Evolutionary conservation across 306 rosid genomes (phyloP).

Genomic region (Casuarina glauca): DNA sequence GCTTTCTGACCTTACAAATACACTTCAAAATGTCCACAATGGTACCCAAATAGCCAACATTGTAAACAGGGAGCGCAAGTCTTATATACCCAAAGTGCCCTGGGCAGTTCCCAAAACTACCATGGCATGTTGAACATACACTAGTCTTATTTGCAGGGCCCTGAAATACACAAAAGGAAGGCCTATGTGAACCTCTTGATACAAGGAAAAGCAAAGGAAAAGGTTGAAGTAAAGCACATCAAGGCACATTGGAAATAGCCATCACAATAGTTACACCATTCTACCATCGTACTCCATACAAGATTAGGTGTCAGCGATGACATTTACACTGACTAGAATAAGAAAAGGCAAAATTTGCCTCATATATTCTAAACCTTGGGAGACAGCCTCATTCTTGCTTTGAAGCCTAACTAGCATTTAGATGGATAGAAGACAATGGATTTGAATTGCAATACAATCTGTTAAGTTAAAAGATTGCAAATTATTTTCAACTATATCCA

Average conservation of each 20-base stretch:
- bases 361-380: not conserved
- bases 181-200: conserved; percentile 14
- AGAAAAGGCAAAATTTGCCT: not conserved
- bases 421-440: not conserved
- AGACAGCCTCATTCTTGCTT: not conserved
- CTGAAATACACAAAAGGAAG: conserved; percentile 38
- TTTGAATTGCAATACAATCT: not conserved
- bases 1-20: conserved; percentile 73
- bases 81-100: conserved; percentile 81
- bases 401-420: not conserved
- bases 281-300: not conserved
- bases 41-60: conserved; percentile 60
- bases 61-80: conserved; percentile 75
- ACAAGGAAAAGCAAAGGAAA: conserved; percentile 5
- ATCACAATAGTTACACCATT: not conserved
- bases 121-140: conserved; percentile 76
- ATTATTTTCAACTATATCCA: not conserved
- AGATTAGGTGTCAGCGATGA: not conserved
- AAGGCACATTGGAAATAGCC: conserved; percentile 7
- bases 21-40: conserved; percentile 76
- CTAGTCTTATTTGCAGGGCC: conserved; percentile 69
- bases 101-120: conserved; percentile 52
- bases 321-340: not conserved
- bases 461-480: not conserved
- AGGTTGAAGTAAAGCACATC: conserved; percentile 1